Percentiles rank a stretch among this genome's conserved stretches.
phyloP scores from a whole-genome alignment of 805 yeast genomes.

The Kodamaea leandrae region DNA sequence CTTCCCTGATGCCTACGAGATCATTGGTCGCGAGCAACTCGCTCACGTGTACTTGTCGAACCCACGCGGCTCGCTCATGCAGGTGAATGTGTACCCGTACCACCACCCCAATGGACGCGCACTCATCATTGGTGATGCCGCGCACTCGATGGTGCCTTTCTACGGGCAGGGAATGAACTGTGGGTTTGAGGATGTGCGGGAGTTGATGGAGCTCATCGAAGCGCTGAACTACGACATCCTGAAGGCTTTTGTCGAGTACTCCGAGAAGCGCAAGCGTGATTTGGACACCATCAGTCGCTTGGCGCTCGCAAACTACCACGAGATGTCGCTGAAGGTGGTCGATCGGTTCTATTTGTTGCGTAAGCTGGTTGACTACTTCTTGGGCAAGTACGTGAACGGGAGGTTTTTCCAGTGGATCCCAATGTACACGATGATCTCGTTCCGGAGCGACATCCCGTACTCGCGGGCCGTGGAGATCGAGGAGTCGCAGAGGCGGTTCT shows the following conservation, averaged over 20 bases:
- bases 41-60: conserved; percentile 49
- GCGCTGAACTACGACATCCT: conserved; percentile 40
- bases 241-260: conserved; percentile 54
- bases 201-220: conserved; percentile 51
- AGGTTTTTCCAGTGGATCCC: conserved; percentile 63
- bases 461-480: conserved; percentile 60
- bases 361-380: conserved; percentile 62
- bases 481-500: conserved; percentile 51
- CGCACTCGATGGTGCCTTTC: conserved; percentile 97
- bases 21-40: conserved; percentile 62
- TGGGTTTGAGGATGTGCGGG: conserved; percentile 87
- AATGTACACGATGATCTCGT: conserved; percentile 88
- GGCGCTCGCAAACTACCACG: conserved; percentile 77
- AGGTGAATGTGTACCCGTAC: conserved; percentile 68
- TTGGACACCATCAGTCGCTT: conserved; percentile 71
- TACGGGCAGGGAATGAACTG: conserved; percentile 97
- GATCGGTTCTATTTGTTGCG: conserved; percentile 58
- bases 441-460: conserved; percentile 78
- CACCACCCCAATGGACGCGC: conserved; percentile 58
- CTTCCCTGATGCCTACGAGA: conserved; percentile 71
- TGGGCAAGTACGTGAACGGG: conserved; percentile 59
- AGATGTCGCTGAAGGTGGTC: conserved; percentile 81
- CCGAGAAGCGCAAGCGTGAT: conserved; percentile 58
- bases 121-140: conserved; percentile 85
- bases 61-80: conserved; percentile 79